Conservation (phyloP, 495 filamentous ascomycete species). For the Penicillium verhagenii region DNA sequence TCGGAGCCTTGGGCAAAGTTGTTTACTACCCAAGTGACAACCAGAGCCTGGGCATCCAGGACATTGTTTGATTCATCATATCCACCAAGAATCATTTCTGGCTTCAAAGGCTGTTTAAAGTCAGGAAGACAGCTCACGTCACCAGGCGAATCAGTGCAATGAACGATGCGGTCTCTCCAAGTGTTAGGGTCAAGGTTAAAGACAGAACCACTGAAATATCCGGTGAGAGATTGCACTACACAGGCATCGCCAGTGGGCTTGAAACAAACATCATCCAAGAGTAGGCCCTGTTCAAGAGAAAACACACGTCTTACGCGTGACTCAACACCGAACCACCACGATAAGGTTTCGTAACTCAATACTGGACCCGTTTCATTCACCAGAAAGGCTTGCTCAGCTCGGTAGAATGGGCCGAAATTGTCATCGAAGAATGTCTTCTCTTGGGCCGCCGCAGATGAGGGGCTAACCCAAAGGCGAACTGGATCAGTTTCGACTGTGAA, state of each 20-base stretch:
- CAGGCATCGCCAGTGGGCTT: slow-evolving; percentile 88
- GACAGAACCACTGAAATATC: slow-evolving; percentile 75
- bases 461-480: slow-evolving; percentile 92
- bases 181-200: slow-evolving; percentile 56
- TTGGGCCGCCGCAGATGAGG: slow-evolving; percentile 81
- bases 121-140: slow-evolving; percentile 71
- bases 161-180: slow-evolving; percentile 67
- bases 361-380: slow-evolving; percentile 84
- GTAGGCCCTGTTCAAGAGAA: slow-evolving; percentile 59
- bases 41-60: slow-evolving; percentile 73
- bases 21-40: slow-evolving; percentile 94
- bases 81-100: slow-evolving; percentile 82
- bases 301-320: slow-evolving; percentile 65
- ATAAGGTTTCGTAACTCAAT: slow-evolving; percentile 79
- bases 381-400: slow-evolving; percentile 88
- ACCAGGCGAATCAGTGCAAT: slow-evolving; percentile 75
- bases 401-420: slow-evolving; percentile 95
- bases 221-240: slow-evolving; percentile 85
- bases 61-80: slow-evolving; percentile 63
- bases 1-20: slow-evolving; percentile 74
- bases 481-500: slow-evolving; percentile 88
- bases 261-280: slow-evolving; percentile 84
- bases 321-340: slow-evolving; percentile 95
- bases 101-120: slow-evolving; percentile 81
- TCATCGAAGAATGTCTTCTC: slow-evolving; percentile 93